Evolutionary conservation across 805 yeast species (phyloP), one percentile per base, ranked within the genome.

Genomic region (Ogataea dorogensis): DNA sequence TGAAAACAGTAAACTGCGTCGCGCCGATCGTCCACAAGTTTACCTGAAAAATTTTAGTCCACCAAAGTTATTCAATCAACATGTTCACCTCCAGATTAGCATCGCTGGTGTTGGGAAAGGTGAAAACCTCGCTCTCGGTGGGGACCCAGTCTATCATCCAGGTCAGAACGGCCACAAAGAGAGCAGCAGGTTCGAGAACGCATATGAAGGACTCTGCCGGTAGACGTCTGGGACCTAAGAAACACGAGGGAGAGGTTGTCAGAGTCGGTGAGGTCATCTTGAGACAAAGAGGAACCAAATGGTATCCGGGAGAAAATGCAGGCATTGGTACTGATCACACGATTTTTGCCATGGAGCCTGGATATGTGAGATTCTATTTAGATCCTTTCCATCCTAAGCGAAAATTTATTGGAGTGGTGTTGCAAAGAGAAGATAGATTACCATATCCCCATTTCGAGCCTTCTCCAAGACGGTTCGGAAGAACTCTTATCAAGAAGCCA

Each of bases 341-440:
- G 2, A 74, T 93, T 20, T 87, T 71, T 60, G 96, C 98, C 3
- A 53, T 70, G 22, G 98, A 93, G 57, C 96, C 96, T 3, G 98
- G 98, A 17, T 87, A 69, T 59, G 97, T 91, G 19, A 76, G 94
- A 46, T 93, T 77, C 64, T 93, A 93, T 63, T 66, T 81, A 43
- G 96, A 93, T 67, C 98, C 98, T 5, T 93, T 93, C 71, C 98
- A 93, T 56, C 97, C 98, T 27, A 77, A 79, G 58, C 79, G 97
- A 57, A 83, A 80, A 56, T 86, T 86, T 56, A 84, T 88, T 46
- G 98, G 98, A 24, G 79, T 93, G 24, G 88, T 95, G 0, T 70
- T 93, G 33, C 66, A 65, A 24, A 71, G 72, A 41, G 83, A 79
- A 2, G 63, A 75, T 22, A 65, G 68, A 43, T 71, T 91, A 23